phyloP scores from a whole-genome alignment of 2,329 filamentous ascomycete species.

The Botryosphaeria dothidea region DNA sequence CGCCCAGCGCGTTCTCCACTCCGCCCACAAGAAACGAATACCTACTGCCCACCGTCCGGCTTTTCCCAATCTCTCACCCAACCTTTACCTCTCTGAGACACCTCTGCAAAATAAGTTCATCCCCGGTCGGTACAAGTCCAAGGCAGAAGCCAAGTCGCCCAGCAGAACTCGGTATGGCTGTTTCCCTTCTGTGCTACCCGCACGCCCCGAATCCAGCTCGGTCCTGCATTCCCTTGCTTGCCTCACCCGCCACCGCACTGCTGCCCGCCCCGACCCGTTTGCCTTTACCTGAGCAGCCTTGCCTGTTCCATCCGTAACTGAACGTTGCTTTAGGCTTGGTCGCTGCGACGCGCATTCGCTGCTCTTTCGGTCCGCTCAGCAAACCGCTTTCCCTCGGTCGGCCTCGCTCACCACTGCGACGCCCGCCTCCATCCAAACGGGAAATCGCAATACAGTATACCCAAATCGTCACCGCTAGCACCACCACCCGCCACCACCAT shows the following conservation, averaged over 20 bases:
- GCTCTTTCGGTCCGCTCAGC: slow-evolving; percentile 15
- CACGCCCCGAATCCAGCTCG: slow-evolving; percentile 17
- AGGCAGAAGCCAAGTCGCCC: slow-evolving; percentile 19
- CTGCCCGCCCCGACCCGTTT: slow-evolving; percentile 26
- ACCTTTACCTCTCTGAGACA: slow-evolving; percentile 44
- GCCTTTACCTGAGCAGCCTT: slow-evolving; percentile 29
- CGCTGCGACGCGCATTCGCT: slow-evolving; percentile 16
- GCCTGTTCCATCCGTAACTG: slow-evolving; percentile 22
- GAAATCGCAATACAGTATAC: slow-evolving; percentile 36
- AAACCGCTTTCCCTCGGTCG: slow-evolving; percentile 27
- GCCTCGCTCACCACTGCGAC: slow-evolving; percentile 25
- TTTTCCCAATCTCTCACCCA: slow-evolving; percentile 41
- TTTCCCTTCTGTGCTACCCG: slow-evolving; percentile 19
- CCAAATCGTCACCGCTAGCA: slow-evolving; percentile 33
- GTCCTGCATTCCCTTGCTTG: slow-evolving; percentile 36
- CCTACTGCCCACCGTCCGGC: slow-evolving; percentile 36
- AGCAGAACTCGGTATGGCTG: slow-evolving; percentile 17
- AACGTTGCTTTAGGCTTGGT: slow-evolving; percentile 21
- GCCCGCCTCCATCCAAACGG: slow-evolving; percentile 29
- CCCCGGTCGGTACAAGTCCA: slow-evolving; percentile 21
- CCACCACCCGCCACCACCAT: slow-evolving; percentile 36
- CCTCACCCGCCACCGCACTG: slow-evolving; percentile 30
- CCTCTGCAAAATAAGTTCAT: slow-evolving; percentile 25
- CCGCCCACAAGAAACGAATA: slow-evolving; percentile 28
- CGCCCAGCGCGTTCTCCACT: slow-evolving; percentile 15